Base-by-base conservation (phyloP, 1,284 basidiomycete genomes). In the Cutaneotrichosporon curvatum region DNA sequence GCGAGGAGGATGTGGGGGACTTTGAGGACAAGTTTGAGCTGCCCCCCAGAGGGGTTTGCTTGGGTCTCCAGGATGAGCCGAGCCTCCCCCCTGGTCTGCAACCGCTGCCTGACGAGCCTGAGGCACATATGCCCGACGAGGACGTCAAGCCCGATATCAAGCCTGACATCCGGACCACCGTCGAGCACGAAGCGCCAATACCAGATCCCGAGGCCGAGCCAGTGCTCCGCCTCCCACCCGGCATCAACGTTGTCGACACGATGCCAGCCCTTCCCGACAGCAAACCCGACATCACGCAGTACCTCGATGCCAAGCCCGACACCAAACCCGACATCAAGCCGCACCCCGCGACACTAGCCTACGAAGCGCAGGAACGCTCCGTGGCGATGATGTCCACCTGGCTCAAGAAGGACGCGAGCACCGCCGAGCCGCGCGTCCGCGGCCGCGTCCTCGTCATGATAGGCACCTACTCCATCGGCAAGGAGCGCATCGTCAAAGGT, bases 401-500 rank as follows among this genome's bases (percentile, higher is more conserved):
- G 75, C 53, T 72, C 18, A 59, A 61, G 4, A 62, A 62, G 61
- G 68, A 48, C 47, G 67, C 66, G 56, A 18, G 43, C 39, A 60
- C 59, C 5, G 45, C 30, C 22, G 61, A 62, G 48, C 51, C 53
- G 11, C 63, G 59, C 34, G 55, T 55, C 28, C 63, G 60, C 35
- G 70, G 68, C 25, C 48, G 71, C 48, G 66, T 74, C 37, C 75
- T 97, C n/a, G 79, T 97, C 39, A 80, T 95, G 36, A 81, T 97
- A 21, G 94, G 92, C 11, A 96, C 94, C 0, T 98, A 98, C 68
- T 89, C 88, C 0, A 90, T 98, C 45, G 94, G 94, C 43, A 98
- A 98, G 70, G 94, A 98, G 69, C 82, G 91, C 35, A 86, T 98
- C 39, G 88, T 96, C 25, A 94, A 96, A 78, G 89, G 87, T 84